phyloP scores from a whole-genome alignment of 441 rosid species.

The Syzygium syzygioides region DNA sequence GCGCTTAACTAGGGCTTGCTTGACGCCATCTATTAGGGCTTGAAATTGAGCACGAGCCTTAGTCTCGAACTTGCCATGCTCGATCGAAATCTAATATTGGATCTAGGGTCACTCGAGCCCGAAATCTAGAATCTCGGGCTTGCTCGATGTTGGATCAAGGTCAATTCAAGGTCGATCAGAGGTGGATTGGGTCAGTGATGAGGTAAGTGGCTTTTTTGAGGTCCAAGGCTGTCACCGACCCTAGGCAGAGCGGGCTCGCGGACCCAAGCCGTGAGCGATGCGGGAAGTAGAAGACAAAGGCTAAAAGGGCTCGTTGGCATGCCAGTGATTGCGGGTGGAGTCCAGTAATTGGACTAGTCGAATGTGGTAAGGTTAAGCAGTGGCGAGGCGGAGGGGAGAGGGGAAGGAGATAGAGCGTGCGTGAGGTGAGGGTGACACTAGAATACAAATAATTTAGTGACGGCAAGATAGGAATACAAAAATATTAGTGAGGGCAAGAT shows the following conservation, averaged over 20 bases:
- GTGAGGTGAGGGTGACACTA: not conserved
- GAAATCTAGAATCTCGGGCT: not conserved
- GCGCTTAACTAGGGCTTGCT: too few species aligned
- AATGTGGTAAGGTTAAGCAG: not conserved
- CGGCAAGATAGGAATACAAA: not conserved
- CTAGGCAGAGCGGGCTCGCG: not conserved
- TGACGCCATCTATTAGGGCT: too few species aligned
- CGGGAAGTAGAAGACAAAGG: not conserved
- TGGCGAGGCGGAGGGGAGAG: too few species aligned
- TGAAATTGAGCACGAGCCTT: too few species aligned
- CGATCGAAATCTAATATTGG: too few species aligned
- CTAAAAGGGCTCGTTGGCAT: not conserved
- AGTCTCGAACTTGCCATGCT: too few species aligned
- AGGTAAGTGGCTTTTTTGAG: not conserved
- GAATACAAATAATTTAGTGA: not conserved
- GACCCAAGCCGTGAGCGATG: not conserved
- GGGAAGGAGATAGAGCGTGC: not conserved
- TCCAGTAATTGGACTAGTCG: not conserved
- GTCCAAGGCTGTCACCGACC: not conserved
- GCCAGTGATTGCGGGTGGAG: not conserved
- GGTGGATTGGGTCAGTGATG: not conserved
- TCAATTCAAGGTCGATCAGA: not conserved
- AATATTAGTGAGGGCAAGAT: not conserved
- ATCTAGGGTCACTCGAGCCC: too few species aligned
- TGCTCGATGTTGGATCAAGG: not conserved